Conservation (phyloP, 2,329 filamentous ascomycete species). For the Diaporthe citri region DNA sequence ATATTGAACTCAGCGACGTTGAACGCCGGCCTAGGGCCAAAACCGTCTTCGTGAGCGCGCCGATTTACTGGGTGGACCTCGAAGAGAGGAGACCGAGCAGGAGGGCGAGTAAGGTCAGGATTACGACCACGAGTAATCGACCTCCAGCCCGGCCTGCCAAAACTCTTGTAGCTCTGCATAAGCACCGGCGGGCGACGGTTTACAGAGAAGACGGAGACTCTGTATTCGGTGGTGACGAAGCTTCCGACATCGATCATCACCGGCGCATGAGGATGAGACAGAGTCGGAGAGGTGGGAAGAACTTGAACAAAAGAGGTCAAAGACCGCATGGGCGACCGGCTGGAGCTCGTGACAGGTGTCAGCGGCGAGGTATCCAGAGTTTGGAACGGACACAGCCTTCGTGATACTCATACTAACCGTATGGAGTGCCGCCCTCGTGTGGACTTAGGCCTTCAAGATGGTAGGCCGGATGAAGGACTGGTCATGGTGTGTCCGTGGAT, state of each 20-base stretch:
- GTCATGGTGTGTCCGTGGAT: not conserved
- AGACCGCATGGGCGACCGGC: not conserved
- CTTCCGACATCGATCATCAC: not conserved
- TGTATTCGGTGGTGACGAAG: constrained; percentile 7
- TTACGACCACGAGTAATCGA: not conserved
- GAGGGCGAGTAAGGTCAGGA: not conserved
- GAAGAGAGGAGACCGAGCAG: not conserved
- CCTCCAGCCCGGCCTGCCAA: not conserved
- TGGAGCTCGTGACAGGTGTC: not conserved
- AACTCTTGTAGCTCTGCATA: not conserved
- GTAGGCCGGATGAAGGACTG: not conserved
- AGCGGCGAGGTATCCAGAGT: not conserved
- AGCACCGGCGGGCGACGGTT: not conserved
- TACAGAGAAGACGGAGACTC: not conserved
- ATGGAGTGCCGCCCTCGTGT: no score
- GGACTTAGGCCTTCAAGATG: not conserved
- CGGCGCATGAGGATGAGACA: not conserved
- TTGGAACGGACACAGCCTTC: not conserved
- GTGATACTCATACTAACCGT: not conserved
- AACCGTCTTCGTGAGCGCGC: not conserved
- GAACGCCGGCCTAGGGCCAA: no score
- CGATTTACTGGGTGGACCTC: not conserved
- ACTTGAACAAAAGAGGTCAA: not conserved
- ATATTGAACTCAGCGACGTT: not conserved
- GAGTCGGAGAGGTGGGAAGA: not conserved